Evolutionary conservation across 192 early-diverging fungal species (phyloP).

Genomic region (Rhizophagus clarus): DNA sequence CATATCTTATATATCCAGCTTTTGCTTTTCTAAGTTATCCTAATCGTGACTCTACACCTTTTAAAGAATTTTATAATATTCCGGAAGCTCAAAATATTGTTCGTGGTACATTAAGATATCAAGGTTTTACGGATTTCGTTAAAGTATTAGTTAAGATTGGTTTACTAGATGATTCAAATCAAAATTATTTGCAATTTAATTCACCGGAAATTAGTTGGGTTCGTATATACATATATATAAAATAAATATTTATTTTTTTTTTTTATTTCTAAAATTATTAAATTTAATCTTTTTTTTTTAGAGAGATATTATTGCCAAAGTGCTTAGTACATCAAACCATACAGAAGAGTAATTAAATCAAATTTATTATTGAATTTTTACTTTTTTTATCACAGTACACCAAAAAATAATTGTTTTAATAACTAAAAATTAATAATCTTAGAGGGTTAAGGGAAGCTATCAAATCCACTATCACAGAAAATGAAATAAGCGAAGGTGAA

Average conservation of each 20-base stretch:
- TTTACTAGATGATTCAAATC: constrained; percentile 78
- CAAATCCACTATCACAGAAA: constrained; percentile 60
- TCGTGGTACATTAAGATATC: constrained; percentile 94
- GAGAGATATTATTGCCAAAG: constrained; percentile 71
- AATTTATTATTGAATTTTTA: background rate
- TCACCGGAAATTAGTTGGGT: constrained; percentile 74
- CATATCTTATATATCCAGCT: constrained; percentile 87
- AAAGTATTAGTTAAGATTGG: constrained; percentile 93
- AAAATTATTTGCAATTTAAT: constrained; percentile 58
- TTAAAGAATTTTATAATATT: constrained; percentile 93
- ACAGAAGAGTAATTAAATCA: constrained; percentile 38
- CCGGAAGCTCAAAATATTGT: constrained; percentile 92
- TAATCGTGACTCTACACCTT: constrained; percentile 96
- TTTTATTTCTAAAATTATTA: constrained; percentile 10
- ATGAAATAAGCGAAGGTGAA: constrained; percentile 49
- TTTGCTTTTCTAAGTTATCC: constrained; percentile 96
- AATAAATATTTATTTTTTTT: background rate
- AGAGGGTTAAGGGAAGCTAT: constrained; percentile 65
- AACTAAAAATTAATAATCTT: background rate
- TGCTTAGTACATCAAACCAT: constrained; percentile 44
- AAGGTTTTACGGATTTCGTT: constrained; percentile 96
- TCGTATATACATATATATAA: too few species aligned
- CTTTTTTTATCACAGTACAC: background rate
- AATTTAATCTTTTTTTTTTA: constrained; percentile 16
- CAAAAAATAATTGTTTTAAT: background rate